These are phyloP conservation scores for Spinellus fusiger DNA, from an alignment of 192 early-diverging fungal species.

Conservation along the genomic window DNA sequence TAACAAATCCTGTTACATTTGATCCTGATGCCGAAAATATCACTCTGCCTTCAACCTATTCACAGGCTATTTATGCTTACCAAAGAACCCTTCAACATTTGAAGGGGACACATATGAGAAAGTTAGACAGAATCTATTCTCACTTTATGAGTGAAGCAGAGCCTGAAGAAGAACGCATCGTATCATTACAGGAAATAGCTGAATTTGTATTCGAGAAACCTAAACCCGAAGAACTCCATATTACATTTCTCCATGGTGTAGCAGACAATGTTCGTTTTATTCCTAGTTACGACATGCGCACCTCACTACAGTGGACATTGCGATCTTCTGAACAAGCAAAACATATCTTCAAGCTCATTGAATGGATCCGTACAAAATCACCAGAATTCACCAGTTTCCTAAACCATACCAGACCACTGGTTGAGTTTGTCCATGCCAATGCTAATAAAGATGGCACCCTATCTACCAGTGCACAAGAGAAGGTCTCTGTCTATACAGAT, in stretches of 20 bases:
- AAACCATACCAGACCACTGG: slow-evolving; percentile 36
- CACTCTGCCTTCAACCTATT: slow-evolving; percentile 24
- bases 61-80: slow-evolving; percentile 25
- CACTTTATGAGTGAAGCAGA: neutral
- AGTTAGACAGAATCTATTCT: slow-evolving; percentile 28
- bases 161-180: neutral
- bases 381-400: slow-evolving; percentile 43
- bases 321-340: slow-evolving; percentile 39
- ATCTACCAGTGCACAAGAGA: slow-evolving; percentile 3
- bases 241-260: slow-evolving; percentile 53
- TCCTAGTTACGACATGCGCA: slow-evolving; percentile 38
- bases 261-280: slow-evolving; percentile 47
- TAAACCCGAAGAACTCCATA: slow-evolving; percentile 38
- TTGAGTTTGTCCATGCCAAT: slow-evolving; percentile 18
- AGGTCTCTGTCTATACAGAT: slow-evolving; percentile 9
- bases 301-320: slow-evolving; percentile 44
- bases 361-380: slow-evolving; percentile 46
- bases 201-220: slow-evolving; percentile 28
- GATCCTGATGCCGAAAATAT: slow-evolving; percentile 1
- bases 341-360: slow-evolving; percentile 32
- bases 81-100: slow-evolving; percentile 29
- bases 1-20: neutral
- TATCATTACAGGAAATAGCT: slow-evolving; percentile 29
- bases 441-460: slow-evolving; percentile 8
- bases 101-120: slow-evolving; percentile 30